Conservation (phyloP, 192 early-diverging fungal species). For the Rhizophagus prolifer region DNA sequence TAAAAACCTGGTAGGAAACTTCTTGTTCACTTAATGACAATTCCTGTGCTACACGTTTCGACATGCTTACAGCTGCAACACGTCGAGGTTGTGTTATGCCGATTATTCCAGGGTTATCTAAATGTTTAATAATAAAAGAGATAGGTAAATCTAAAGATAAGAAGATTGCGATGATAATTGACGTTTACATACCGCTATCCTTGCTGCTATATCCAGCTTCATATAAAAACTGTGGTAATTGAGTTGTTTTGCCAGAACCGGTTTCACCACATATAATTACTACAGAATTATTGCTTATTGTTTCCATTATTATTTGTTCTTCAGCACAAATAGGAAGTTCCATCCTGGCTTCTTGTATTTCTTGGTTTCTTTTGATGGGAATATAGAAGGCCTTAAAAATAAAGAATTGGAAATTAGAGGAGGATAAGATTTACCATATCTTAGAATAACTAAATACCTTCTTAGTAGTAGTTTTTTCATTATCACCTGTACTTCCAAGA, state of each 20-base stretch:
- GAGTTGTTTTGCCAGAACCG: conserved; percentile 95
- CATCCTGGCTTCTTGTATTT: conserved; percentile 73
- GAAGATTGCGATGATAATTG: background rate
- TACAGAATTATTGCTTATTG: conserved; percentile 81
- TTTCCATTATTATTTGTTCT: conserved; percentile 98
- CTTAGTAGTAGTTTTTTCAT: conserved; percentile 32
- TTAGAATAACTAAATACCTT: background rate
- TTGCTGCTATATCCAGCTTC: conserved; percentile 97
- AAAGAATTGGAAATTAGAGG: background rate
- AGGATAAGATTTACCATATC: background rate
- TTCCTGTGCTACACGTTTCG: conserved; percentile 90
- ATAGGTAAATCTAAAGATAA: background rate
- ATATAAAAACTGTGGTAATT: conserved; percentile 96
- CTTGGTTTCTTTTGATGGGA: conserved; percentile 68
- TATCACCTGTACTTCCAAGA: conserved; percentile 31
- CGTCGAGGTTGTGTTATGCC: conserved; percentile 98
- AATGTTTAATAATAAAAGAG: background rate
- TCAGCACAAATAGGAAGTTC: conserved; percentile 89
- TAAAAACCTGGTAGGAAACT: conserved; percentile 65
- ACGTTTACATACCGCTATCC: conserved; percentile 46
- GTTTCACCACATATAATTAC: conserved; percentile 97
- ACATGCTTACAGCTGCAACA: conserved; percentile 97
- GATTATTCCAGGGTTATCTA: conserved; percentile 83
- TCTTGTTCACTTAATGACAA: conserved; percentile 70
- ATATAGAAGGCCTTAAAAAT: conserved; percentile 64